Conservation (phyloP, 306 rosid species). For the Abrus pulchellus region DNA sequence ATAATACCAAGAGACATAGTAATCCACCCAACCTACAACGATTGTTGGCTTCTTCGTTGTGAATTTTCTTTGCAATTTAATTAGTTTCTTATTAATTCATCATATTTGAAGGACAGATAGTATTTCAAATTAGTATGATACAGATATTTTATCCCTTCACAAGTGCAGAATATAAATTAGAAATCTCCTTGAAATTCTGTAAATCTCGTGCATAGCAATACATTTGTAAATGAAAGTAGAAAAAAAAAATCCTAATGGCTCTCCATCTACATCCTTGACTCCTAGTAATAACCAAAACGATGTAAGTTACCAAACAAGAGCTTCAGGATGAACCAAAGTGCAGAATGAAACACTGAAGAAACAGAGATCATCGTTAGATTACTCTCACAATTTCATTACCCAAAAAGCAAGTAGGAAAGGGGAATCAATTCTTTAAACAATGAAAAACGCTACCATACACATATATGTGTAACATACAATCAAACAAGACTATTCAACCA, state of each 20-base stretch:
- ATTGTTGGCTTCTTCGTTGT: neutral
- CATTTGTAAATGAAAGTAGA: conserved; percentile 22
- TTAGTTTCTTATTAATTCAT: conserved; percentile 16
- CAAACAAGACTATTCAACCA: too few species aligned
- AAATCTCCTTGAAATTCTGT: conserved; percentile 5
- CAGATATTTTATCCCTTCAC: conserved; percentile 19
- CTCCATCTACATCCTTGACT: conserved; percentile 41
- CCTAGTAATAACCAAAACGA: conserved; percentile 13
- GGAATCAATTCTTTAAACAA: conserved; percentile 14
- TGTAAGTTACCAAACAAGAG: conserved; percentile 10
- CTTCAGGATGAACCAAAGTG: conserved; percentile 8
- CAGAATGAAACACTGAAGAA: conserved; percentile 32
- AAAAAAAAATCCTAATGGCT: conserved; percentile 35
- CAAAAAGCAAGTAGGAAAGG: neutral
- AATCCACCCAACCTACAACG: conserved; percentile 28
- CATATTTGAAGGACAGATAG: neutral
- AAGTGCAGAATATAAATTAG: conserved; percentile 4
- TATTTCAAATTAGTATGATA: conserved; percentile 16
- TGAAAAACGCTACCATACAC: neutral
- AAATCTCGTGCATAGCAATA: conserved; percentile 2
- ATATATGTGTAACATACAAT: neutral
- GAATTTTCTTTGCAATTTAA: conserved; percentile 4
- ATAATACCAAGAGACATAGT: conserved; percentile 28
- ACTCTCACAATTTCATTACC: neutral
- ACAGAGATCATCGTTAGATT: conserved; percentile 20